phyloP scores from a whole-genome alignment of 257 asterid species.

The Plantago major region DNA sequence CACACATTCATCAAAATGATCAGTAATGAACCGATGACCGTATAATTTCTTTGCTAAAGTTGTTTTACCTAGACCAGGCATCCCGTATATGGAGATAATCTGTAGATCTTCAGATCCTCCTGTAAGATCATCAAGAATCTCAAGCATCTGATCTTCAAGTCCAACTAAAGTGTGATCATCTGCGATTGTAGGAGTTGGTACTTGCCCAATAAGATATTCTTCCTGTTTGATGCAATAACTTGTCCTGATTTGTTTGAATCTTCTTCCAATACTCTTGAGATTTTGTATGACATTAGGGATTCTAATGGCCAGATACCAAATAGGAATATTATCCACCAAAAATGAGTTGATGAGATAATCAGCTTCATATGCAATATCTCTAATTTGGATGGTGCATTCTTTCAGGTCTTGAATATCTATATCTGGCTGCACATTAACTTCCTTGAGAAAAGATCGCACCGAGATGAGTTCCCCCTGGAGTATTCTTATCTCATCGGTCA shows the following conservation, averaged over 20 bases:
- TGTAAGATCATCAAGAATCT: background rate
- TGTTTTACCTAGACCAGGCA: constrained; percentile 33
- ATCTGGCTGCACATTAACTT: background rate
- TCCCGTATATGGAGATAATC: constrained; percentile 19
- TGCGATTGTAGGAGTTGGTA: background rate
- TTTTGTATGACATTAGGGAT: background rate
- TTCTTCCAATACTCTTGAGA: background rate
- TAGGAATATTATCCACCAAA: background rate
- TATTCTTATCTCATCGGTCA: background rate
- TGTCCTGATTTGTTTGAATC: background rate
- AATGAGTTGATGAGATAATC: constrained; percentile 8
- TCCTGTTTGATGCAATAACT: background rate
- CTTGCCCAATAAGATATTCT: no score
- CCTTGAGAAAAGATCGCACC: background rate
- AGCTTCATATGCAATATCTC: constrained; percentile 9
- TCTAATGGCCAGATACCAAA: constrained; percentile 1
- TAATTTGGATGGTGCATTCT: background rate
- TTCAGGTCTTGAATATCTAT: background rate
- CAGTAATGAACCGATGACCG: background rate
- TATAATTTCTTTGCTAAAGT: constrained; percentile 25
- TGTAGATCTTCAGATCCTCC: background rate
- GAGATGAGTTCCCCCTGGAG: background rate
- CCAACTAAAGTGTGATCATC: background rate
- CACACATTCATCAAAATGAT: constrained; percentile 14
- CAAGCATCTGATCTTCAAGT: background rate